Conservation (phyloP, 768 basidiomycete genomes). For the Phylloporus sp. region DNA sequence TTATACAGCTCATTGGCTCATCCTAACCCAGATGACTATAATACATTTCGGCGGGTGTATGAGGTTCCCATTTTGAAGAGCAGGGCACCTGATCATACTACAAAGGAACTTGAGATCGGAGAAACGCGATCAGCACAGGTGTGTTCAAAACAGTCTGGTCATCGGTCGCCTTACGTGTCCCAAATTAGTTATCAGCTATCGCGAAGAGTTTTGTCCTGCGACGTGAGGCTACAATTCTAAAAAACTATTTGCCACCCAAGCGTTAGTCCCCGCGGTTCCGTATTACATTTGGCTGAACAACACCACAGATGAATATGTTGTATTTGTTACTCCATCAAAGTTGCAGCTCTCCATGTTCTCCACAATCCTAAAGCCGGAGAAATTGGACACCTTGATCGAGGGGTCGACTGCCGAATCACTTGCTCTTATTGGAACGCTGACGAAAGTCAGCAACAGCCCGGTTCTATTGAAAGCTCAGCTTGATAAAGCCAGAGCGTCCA, state of each 20-base stretch:
- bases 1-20: not conserved
- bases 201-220: slow-evolving; percentile 88
- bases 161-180: not conserved
- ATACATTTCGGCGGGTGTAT: slow-evolving; percentile 74
- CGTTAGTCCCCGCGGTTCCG: slow-evolving; percentile 43
- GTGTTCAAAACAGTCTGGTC: slow-evolving; percentile 2
- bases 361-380: slow-evolving; percentile 68
- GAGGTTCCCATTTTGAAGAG: slow-evolving; percentile 86
- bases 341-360: slow-evolving; percentile 79
- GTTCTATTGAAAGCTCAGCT: slow-evolving; percentile 78
- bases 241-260: slow-evolving; percentile 88
- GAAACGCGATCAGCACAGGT: slow-evolving; percentile 78
- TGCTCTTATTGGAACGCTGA: slow-evolving; percentile 73
- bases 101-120: slow-evolving; percentile 73
- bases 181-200: slow-evolving; percentile 59
- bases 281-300: not conserved
- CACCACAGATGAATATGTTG: slow-evolving; percentile 87
- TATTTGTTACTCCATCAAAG: slow-evolving; percentile 88
- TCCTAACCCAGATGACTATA: slow-evolving; percentile 58
- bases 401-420: slow-evolving; percentile 75
- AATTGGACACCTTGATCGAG: slow-evolving; percentile 63
- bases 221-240: slow-evolving; percentile 77
- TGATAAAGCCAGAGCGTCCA: slow-evolving; percentile 52
- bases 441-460: slow-evolving; percentile 92
- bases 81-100: slow-evolving; percentile 69